A percentile compares a stretch with the other conserved stretches of the same genome.
Conservation (phyloP, 1,139 yeast genomes). For the Arxiozyma slooffiae region DNA sequence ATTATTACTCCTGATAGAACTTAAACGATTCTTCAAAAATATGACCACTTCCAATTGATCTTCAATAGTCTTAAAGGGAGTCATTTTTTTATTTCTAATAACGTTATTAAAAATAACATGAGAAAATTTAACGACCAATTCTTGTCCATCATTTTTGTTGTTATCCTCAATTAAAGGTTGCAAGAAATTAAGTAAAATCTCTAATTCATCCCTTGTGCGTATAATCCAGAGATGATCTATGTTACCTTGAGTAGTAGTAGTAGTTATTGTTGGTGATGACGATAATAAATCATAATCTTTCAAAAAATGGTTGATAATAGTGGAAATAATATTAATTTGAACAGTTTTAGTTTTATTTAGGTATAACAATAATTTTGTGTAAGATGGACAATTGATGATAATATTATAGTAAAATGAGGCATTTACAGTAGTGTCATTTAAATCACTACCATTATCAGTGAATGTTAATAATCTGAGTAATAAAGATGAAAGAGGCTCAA, state of each 20-base stretch:
- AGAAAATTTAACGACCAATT: slow-evolving; percentile 54
- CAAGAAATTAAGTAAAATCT: slow-evolving; percentile 20
- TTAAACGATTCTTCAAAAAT: slow-evolving; percentile 46
- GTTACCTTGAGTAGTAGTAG: not conserved
- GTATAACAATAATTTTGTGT: slow-evolving; percentile 15
- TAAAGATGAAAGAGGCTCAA: not conserved
- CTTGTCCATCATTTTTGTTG: slow-evolving; percentile 34
- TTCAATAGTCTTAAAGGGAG: slow-evolving; percentile 39
- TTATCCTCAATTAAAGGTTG: slow-evolving; percentile 10
- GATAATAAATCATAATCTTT: not conserved
- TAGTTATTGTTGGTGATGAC: not conserved
- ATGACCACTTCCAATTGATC: slow-evolving; percentile 38
- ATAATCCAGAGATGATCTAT: slow-evolving; percentile 1
- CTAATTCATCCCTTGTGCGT: slow-evolving; percentile 18
- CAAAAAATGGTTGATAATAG: slow-evolving; percentile 11
- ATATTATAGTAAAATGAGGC: slow-evolving; percentile 6
- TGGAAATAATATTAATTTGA: slow-evolving; percentile 15
- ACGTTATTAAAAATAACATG: slow-evolving; percentile 15
- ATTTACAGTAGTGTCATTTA: not conserved
- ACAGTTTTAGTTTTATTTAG: slow-evolving; percentile 10
- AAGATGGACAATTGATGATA: slow-evolving; percentile 19
- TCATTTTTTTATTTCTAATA: slow-evolving; percentile 1
- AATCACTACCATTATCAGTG: slow-evolving; percentile 6
- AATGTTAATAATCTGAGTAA: slow-evolving; percentile 14
- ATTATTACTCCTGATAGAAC: slow-evolving; percentile 11